Base-by-base conservation (phyloP, 371 early-diverging fungal genomes). In the Racocetra persica region DNA sequence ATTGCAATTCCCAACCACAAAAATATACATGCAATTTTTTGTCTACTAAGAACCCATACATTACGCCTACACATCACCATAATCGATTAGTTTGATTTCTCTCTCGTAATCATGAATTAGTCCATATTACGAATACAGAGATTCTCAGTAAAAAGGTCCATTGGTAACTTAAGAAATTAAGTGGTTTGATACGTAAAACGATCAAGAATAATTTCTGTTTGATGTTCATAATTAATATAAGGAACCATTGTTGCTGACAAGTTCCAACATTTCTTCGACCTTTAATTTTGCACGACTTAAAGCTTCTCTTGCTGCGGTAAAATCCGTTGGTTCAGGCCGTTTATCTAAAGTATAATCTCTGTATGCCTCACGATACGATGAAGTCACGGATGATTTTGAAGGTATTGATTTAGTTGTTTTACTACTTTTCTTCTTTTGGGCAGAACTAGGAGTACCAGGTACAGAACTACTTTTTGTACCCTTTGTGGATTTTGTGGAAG, bases 241-340 rank as follows among this genome's bases (percentile, higher is more conserved):
- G 7, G 69, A 69, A 41, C 69, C 69, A 45, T 67, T 67, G 51
- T 78, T 78, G n/a, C 79, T 66, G 13, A 78, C 79, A 45, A 78
- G 38, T 24, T 78, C 79, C 22, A 78, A 52, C 79, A 78, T 78
- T 66, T 78, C 62, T 78, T 66, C 79, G 20, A 78, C 79, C 24
- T 78, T 59, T 51, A 78, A 26, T 67, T 60, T 78, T 1, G 79
- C 79, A 49, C 11, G 26, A 66, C 55, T 78, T 78, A 78, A 67
- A 14, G 79, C 79, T 52, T 65, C 79, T 32, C 79, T 45, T 36
- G 79, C 79, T 7, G 32, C 79, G 20, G 63, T 36, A 32, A 78
- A 78, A 36, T 65, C 36, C 45, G 79, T 78, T 24, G 79, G 76
- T 51, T 28, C 24, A 2, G 75, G 59, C n/a, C 14, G 28, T 38